phyloP scores from a whole-genome alignment of 306 rosid species.

The Cucurbita ficifolia region DNA sequence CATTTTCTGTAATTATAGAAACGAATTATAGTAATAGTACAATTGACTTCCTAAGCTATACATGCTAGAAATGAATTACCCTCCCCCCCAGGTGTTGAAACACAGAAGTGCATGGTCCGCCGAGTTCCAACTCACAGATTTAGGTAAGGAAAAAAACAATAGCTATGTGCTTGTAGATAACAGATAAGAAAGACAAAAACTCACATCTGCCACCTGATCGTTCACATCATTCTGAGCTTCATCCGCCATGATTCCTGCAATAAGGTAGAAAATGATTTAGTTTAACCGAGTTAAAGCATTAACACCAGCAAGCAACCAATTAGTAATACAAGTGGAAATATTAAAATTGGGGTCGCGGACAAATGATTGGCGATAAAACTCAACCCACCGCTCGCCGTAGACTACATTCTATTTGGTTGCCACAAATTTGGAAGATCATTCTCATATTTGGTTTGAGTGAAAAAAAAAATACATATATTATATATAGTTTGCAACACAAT shows the following conservation, averaged over 20 bases:
- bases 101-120: not conserved
- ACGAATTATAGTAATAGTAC: too few relatives aligned
- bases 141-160: not conserved
- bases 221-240: constrained; percentile 37
- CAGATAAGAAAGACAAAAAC: not conserved
- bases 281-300: not conserved
- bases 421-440: not conserved
- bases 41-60: not conserved
- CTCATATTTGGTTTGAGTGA: not conserved
- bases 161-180: not conserved
- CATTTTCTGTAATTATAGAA: not conserved
- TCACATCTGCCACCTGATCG: constrained; percentile 57
- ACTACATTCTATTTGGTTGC: too few relatives aligned
- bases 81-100: not conserved
- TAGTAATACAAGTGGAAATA: not conserved
- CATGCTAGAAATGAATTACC: not conserved
- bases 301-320: not conserved
- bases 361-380: not conserved
- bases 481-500: too few relatives aligned
- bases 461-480: too few relatives aligned
- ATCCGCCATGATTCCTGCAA: constrained; percentile 53
- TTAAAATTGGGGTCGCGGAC: not conserved
- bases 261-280: not conserved
- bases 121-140: not conserved
- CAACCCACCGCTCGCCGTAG: not conserved